A percentile compares a stretch with the other conserved stretches of the same genome.
These are phyloP conservation scores for Fusarium beomiforme DNA, from an alignment of 2,329 filamentous ascomycete species.

Conservation along the genomic window DNA sequence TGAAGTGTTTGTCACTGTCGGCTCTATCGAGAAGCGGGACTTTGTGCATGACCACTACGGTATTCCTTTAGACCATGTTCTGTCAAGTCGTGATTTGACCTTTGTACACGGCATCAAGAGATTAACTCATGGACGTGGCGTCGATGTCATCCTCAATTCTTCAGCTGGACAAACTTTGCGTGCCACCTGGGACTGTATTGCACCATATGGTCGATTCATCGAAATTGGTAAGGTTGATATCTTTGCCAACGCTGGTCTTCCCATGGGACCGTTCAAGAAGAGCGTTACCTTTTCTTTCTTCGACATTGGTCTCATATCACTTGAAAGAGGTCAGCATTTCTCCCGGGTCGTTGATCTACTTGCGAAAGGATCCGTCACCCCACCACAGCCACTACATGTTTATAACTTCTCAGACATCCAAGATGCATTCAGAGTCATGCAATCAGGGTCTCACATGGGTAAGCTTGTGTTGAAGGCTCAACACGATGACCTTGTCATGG, in stretches of 20 bases:
- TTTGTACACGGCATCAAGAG: background rate
- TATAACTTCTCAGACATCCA: background rate
- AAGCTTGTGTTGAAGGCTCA: background rate
- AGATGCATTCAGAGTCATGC: constrained; percentile 1
- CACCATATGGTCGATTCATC: constrained; percentile 46
- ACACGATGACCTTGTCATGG: background rate
- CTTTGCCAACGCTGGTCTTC: constrained; percentile 9
- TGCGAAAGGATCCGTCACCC: background rate
- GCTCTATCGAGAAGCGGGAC: constrained; percentile 45
- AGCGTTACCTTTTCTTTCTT: constrained; percentile 27
- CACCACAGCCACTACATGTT: background rate
- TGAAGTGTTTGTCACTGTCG: constrained; percentile 48
- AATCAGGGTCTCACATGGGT: background rate
- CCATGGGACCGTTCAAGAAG: constrained; percentile 49
- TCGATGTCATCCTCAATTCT: constrained; percentile 49
- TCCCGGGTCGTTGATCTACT: background rate
- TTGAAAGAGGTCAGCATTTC: background rate
- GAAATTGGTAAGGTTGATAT: constrained; percentile 50
- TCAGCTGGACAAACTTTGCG: constrained; percentile 43
- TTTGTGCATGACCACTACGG: constrained; percentile 41
- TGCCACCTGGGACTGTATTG: constrained; percentile 47
- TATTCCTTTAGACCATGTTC: constrained; percentile 45
- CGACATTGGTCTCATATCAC: constrained; percentile 11
- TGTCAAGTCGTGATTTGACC: constrained; percentile 21
- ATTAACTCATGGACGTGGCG: constrained; percentile 40